Evolutionary conservation across 495 filamentous ascomycete species (phyloP).

Genomic region (Aspergillus heteromorphus): DNA sequence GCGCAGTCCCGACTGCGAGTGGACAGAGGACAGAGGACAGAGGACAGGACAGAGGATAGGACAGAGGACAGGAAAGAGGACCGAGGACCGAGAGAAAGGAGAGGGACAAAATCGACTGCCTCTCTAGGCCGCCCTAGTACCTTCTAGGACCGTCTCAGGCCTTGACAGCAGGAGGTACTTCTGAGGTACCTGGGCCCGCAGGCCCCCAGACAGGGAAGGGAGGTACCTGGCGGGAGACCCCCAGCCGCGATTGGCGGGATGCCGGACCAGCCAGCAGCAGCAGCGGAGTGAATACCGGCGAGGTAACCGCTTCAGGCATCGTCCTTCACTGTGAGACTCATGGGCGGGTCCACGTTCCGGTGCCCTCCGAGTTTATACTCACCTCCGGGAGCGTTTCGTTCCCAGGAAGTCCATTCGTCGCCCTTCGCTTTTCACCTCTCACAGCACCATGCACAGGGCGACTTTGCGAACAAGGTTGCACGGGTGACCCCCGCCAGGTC

Average conservation of each 20-base stretch:
- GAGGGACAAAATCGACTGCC: no score
- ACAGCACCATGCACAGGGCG: not conserved
- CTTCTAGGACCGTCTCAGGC: no score
- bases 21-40: no score
- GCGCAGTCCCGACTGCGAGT: no score
- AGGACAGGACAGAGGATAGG: no score
- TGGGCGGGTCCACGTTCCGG: not conserved
- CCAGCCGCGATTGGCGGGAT: slow-evolving; percentile 18
- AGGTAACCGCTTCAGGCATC: no score
- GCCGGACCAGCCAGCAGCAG: slow-evolving; percentile 13
- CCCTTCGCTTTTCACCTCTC: not conserved
- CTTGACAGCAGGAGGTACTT: no score
- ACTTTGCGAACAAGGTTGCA: not conserved
- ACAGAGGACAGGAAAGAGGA: no score
- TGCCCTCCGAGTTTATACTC: not conserved
- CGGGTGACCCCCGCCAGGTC: not conserved
- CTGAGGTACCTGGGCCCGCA: no score
- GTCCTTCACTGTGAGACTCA: no score
- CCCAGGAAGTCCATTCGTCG: not conserved
- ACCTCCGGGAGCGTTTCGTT: not conserved
- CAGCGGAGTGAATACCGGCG: not conserved
- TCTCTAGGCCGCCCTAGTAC: no score
- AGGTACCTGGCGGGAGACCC: not conserved
- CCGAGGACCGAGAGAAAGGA: no score
- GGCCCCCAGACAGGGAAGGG: not conserved